Percentiles rank a stretch among this genome's conserved stretches.
Evolutionary conservation across 106 monocot genomes (phyloP).

Genomic region (Phalaenopsis aphrodite): DNA sequence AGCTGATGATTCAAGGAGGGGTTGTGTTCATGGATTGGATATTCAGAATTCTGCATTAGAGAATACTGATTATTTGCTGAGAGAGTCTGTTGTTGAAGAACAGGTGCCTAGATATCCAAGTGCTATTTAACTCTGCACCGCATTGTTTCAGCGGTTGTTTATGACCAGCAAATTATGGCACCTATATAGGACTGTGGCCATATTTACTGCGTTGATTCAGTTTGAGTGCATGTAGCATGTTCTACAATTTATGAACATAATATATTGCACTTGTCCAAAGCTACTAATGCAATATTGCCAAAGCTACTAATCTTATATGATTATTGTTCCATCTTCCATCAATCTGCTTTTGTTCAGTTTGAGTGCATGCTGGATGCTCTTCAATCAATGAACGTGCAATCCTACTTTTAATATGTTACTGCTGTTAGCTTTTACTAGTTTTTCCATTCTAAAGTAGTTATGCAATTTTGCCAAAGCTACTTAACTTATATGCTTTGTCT

Average conservation of each 20-base stretch:
- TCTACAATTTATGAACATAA: neutral
- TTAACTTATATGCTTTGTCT: too few relatives aligned
- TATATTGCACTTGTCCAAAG: neutral
- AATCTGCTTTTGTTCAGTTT: neutral
- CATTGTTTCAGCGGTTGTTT: neutral
- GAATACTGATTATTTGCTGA: slow-evolving; percentile 53
- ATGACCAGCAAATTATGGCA: neutral
- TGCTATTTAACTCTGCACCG: neutral
- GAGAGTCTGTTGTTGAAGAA: slow-evolving; percentile 25
- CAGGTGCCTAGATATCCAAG: slow-evolving; percentile 30
- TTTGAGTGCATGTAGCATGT: neutral
- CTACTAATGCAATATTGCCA: neutral
- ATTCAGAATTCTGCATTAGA: slow-evolving; percentile 69
- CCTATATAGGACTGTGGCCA: neutral
- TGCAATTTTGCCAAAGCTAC: neutral
- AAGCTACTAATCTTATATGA: neutral
- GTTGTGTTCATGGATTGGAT: slow-evolving; percentile 85
- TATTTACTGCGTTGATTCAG: neutral
- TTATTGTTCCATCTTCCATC: neutral
- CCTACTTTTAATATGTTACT: slow-evolving; percentile 2
- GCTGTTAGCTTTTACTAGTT: neutral
- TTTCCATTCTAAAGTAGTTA: neutral
- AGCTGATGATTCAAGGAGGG: slow-evolving; percentile 48
- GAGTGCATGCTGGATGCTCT: neutral
- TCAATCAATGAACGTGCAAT: too few relatives aligned